Evolutionary conservation across 257 asterid species (phyloP).

Genomic region (Ophiorrhiza pumila): DNA sequence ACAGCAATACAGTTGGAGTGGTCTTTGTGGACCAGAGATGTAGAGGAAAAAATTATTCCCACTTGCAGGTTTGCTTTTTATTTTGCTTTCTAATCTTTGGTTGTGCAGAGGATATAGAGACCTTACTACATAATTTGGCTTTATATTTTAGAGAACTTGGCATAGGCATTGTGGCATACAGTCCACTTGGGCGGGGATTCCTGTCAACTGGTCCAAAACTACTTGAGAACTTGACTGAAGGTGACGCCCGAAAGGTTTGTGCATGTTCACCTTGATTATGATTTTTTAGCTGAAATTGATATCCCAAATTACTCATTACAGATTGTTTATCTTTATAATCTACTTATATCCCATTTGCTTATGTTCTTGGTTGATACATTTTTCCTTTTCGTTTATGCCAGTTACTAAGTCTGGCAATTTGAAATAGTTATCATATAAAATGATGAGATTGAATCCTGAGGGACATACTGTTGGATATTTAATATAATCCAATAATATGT

Average conservation of each 20-base stretch:
- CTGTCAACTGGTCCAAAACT: constrained; percentile 43
- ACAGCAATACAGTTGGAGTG: constrained; percentile 36
- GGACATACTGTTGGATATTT: too few species aligned
- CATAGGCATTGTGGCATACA: constrained; percentile 49
- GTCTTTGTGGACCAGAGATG: constrained; percentile 33
- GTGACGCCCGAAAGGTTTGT: constrained; percentile 39
- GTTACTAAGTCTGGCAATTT: too few species aligned
- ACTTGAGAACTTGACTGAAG: constrained; percentile 28
- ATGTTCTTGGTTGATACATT: background rate
- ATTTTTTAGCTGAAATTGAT: background rate
- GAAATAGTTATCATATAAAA: too few species aligned
- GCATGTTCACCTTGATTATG: background rate
- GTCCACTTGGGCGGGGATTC: constrained; percentile 58
- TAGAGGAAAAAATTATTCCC: constrained; percentile 34
- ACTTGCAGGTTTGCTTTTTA: constrained; percentile 23
- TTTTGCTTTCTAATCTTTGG: background rate
- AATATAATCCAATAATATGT: too few species aligned
- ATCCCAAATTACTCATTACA: background rate
- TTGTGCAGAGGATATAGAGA: background rate
- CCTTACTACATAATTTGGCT: background rate
- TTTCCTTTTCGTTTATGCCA: too few species aligned
- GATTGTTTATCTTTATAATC: background rate
- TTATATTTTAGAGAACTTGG: constrained; percentile 15
- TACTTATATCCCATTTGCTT: background rate
- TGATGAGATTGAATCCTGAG: too few species aligned